Evolutionary conservation across 2,329 filamentous ascomycete species (phyloP), one percentile per base, ranked within the genome.

Genomic region (Lachnellula hyalina): DNA sequence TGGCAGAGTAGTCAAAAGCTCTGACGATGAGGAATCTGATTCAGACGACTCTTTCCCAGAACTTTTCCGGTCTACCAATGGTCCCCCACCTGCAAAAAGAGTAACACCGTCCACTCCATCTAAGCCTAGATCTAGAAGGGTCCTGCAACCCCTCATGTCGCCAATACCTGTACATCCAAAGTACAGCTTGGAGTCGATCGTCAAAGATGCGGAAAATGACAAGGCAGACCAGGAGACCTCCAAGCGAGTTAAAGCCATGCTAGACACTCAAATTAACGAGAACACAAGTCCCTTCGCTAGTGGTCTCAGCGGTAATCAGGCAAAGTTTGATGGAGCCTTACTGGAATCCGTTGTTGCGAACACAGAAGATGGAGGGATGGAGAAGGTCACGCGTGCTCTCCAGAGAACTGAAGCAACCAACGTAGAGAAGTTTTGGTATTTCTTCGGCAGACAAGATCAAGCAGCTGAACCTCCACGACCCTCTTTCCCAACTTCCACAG

Each of bases 1-100:
- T 34, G 52, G 56, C 25, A 52, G 53, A 36, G 49, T 86, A 53
- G 87, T 92, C 41, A 78, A 77, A 46, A 85, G 82, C 52, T 91
- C 89, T 0, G 89, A 92, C 64, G 86, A 87, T 9, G 79, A 79
- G 42, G 77, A 80, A 45, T 79, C 78, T 28, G 77, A 81, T 48
- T 86, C 85, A 0, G 74, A 80, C 55, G 75, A 72, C 50, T 79
- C 76, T 1, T 65, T 83, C 19, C 78, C 79, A 55, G 77, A 79
- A 5, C 47, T 53, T 1, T 54, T 65, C 5, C 47, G 60, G n/a
- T 54, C 58, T 7, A 52, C 53, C 45, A 44, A 52, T 21, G 41
- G 52, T 45, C 34, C 28, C 19, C 52, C 44, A 25, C 38, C 63
- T 61, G 40, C 61, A 57, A 50, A 49, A 49, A 40, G 35, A 36